Base-by-base conservation (phyloP, 805 yeast genomes). In the Barnettozyma sucrosica region DNA sequence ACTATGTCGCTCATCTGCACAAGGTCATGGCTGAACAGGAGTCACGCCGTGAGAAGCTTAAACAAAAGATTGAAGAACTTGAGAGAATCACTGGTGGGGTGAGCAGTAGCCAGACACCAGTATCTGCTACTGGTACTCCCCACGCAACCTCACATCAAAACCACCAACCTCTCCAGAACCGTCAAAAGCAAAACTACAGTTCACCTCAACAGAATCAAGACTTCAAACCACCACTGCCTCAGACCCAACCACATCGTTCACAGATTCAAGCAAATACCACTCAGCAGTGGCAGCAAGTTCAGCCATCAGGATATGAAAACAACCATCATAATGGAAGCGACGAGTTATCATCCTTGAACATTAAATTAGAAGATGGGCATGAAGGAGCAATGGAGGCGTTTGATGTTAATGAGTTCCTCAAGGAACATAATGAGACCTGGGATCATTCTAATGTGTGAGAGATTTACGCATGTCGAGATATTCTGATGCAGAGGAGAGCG, bases 1-100 rank as follows among this genome's bases (percentile, higher is more conserved):
- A 86, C 42, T 89, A 90, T 63, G 80, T 89, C 41, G 70, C 65
- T 8, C 83, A 82, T 62, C 70, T 89, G 52, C 75, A 79, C 51
- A 74, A 76, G 46, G 87, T 85, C 5, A 66, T 83, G 57, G 67
- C 69, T 7, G 68, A 69, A 44, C 93, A 85, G 61, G 78, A 76
- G 36, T 62, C 63, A 21, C 67, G 81, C 49, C 65, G 74, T 46
- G 62, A 55, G 2, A 67, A 70, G 19, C 62, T 85, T 28, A 58
- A 66, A 18, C 47, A 58, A 1, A 70, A 70, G 47, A 68, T 76
- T 11, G 52, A 60, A 14, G 69, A 70, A 49, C 44, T 71, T 38
- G 65, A 66, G 33, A 55, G 58, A 21, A 32, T 52, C 24, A 54
- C 57, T 3, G 61, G 56, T 28, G 51, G 34, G 4, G 39, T 39